A percentile compares a stretch with the other conserved stretches of the same genome.
Conservation (phyloP, 176 grass and related monocot genomes). For the Triticum urartu region DNA sequence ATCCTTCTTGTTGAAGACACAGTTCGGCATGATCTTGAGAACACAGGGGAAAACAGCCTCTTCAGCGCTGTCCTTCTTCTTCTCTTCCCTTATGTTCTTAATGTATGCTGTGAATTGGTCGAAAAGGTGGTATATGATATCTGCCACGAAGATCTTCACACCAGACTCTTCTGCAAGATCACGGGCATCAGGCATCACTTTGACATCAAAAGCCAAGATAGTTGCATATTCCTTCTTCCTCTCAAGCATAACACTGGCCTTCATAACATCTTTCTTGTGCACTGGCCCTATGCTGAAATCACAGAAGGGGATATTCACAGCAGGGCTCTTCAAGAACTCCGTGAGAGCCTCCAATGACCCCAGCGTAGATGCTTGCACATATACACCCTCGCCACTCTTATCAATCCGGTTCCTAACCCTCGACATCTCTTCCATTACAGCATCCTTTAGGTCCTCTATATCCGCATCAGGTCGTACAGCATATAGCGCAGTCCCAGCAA, state of each 20-base stretch:
- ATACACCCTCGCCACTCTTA: constrained; percentile 87
- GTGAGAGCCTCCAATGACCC: constrained; percentile 87
- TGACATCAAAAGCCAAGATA: constrained; percentile 98
- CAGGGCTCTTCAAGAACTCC: constrained; percentile 81
- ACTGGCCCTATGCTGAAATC: constrained; percentile 96
- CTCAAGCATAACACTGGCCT: constrained; percentile 95
- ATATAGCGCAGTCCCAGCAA: constrained; percentile 91
- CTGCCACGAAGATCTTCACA: constrained; percentile 86
- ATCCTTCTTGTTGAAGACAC: constrained; percentile 93
- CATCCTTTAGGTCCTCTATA: constrained; percentile 65
- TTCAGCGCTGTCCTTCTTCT: constrained; percentile 84
- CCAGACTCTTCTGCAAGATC: constrained; percentile 83
- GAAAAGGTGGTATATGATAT: constrained; percentile 94
- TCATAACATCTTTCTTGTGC: constrained; percentile 97
- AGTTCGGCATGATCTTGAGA: constrained; percentile 86
- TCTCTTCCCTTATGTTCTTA: constrained; percentile 75
- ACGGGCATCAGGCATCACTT: constrained; percentile 89
- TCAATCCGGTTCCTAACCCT: constrained; percentile 76
- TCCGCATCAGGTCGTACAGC: constrained; percentile 59
- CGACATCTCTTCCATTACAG: constrained; percentile 86
- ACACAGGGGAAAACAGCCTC: constrained; percentile 91
- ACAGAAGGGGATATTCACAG: constrained; percentile 81
- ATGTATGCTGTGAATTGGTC: constrained; percentile 94
- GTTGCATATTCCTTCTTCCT: constrained; percentile 95
- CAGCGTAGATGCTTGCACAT: constrained; percentile 92